Base-by-base conservation (phyloP, 768 basidiomycete species). In the Cubamyces lactineus region DNA sequence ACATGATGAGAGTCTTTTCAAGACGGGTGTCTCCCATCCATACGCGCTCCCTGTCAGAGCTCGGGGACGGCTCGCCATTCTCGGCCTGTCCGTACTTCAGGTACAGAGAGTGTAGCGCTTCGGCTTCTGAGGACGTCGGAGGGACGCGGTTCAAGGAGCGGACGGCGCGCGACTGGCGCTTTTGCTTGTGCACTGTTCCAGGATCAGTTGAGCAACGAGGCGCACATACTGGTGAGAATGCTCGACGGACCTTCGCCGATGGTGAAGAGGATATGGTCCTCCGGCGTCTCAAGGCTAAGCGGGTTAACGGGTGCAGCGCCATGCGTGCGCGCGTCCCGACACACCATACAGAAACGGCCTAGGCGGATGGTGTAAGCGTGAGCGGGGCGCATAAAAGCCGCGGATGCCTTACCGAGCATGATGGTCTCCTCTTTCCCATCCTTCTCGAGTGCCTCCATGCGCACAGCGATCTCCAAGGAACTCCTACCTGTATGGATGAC, bases 261-360 rank as follows among this genome's bases (percentile, higher is more conserved):
- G 1, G 79, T 73, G 67, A 82, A 82, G 23, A 94, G 76, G 1
- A 78, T 76, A 28, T 80, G 73, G 72, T 94, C 92, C 67, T 90
- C 89, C 2, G 82, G 74, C 0, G 85, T 86, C 17, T 79, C 74
- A 26, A 87, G 77, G 7, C 80, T 73, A 15, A 95, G 76, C 8
- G 83, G 83, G 66, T 89, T 87, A 24, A 94, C 86, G 9, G 81
- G 74, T 40, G 80, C 77, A 0, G 92, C 86, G 53, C 80, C 81
- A 63, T 87, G 84, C 2, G 89, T 89, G 15, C 72, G 71, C 0
- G 88, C 82, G 68, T 93, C 87, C 59, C 91, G 78, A 70, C 90
- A 92, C 7, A 94, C 92, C 92, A 94, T 94, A 0, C 88, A 87
- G 76, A 94, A 94, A n/a, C 92, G 85, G n/a, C 93, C 92, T 92